Base-by-base conservation (phyloP, 805 yeast species). In the Wickerhamomyces rabaulensis region DNA sequence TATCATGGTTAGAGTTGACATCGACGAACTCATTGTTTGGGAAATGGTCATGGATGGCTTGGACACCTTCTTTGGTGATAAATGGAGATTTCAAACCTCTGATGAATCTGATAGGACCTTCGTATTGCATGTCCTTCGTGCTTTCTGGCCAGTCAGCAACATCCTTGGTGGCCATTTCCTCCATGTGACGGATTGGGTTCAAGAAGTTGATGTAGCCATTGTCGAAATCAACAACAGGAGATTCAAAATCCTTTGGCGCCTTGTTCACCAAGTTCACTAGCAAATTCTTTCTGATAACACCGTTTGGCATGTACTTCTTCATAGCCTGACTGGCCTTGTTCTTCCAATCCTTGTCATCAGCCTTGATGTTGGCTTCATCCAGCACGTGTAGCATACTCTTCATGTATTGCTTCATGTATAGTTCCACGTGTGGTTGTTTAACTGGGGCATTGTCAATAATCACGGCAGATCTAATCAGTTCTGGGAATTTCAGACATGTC, bases 221-320 rank as follows among this genome's bases (percentile, higher is more conserved):
- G 21, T 55, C 55, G 43, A 57, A 59, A 45, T 58, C 52, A 13
- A 63, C 53, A 19, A 56, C 58, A 12, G 62, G 61, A 7, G 61
- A 54, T 25, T 52, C 56, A 35, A 56, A 56, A 40, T 47, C 56
- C 26, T 55, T 56, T 23, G 66, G 63, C 8, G 56, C 49, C 39
- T 57, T 62, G 49, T 61, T 63, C 35, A 58, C 64, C 41, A 72
- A 46, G 53, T 74, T 75, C 15, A 69, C 62, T 42, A 67, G 54
- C 41, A 75, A 54, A 45, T 74, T 74, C 43, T 63, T 51, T 45
- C 76, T 60, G 19, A 55, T 51, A 16, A 57, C 52, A 17, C 54
- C 61, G 75, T 92, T 94, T 53, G 99, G 99, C 73, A 92, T 86
- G 70, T 90, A 94, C 74, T 88, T 91, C 66, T 90, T 91, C 64